Evolutionary conservation across 2,329 filamentous ascomycete species (phyloP).

Genomic region (Xylariaceae sp.): DNA sequence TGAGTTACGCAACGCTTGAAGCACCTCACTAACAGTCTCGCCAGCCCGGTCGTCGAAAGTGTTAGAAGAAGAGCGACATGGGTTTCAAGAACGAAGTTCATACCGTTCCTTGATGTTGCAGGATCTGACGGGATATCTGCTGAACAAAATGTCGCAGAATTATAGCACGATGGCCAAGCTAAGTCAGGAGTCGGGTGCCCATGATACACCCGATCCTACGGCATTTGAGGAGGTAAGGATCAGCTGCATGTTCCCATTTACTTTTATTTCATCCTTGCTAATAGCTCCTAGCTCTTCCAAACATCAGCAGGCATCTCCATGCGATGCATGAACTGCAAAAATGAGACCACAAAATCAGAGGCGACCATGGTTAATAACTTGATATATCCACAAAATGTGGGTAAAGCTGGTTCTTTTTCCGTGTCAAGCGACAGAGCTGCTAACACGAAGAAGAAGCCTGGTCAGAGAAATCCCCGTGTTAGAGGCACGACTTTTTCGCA

Average conservation of each 20-base stretch:
- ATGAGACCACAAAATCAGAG: slow-evolving; percentile 75
- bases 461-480: slow-evolving; percentile 44
- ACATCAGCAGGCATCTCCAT: slow-evolving; percentile 70
- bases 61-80: slow-evolving; percentile 73
- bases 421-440: slow-evolving; percentile 18
- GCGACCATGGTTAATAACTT: slow-evolving; percentile 81
- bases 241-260: neutral
- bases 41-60: slow-evolving; percentile 68
- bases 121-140: slow-evolving; percentile 74
- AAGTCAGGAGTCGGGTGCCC: slow-evolving; percentile 41
- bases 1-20: neutral
- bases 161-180: slow-evolving; percentile 60
- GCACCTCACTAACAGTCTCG: slow-evolving; percentile 15
- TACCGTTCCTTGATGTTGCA: slow-evolving; percentile 75
- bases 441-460: slow-evolving; percentile 39
- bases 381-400: slow-evolving; percentile 61
- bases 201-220: slow-evolving; percentile 15
- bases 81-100: slow-evolving; percentile 41
- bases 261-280: neutral
- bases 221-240: slow-evolving; percentile 60
- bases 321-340: slow-evolving; percentile 78
- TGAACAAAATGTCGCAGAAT: slow-evolving; percentile 75
- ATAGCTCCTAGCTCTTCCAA: slow-evolving; percentile 47
- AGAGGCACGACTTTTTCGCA: slow-evolving; percentile 72
- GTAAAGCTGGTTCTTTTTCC: slow-evolving; percentile 20